A percentile compares a stretch with the other conserved stretches of the same genome.
phyloP scores from a whole-genome alignment of 768 basidiomycete genomes.

The Pluteus cervinus region DNA sequence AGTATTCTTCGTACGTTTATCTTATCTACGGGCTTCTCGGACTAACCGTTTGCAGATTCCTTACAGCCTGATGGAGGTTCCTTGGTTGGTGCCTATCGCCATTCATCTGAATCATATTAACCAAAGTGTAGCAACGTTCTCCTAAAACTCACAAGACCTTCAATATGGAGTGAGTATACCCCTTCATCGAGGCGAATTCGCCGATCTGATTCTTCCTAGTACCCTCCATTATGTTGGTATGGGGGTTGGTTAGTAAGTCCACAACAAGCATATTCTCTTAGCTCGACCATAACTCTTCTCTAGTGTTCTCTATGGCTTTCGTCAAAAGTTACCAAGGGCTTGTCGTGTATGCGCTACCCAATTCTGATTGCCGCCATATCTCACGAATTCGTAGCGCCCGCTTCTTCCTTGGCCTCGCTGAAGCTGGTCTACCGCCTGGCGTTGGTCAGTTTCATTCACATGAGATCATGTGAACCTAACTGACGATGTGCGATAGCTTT shows the following conservation, averaged over 20 bases:
- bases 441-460: conserved; percentile 18
- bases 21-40: neutral
- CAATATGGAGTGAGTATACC: conserved; percentile 18
- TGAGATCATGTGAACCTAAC: neutral
- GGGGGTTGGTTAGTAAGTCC: conserved; percentile 19
- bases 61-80: conserved; percentile 21
- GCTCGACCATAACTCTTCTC: neutral
- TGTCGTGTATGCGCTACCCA: conserved; percentile 19
- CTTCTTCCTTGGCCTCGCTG: conserved; percentile 18
- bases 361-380: conserved; percentile 17
- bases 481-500: conserved; percentile 24
- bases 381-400: conserved; percentile 16
- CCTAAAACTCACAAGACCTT: conserved; percentile 18
- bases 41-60: conserved; percentile 14
- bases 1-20: conserved; percentile 18
- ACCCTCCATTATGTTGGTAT: conserved; percentile 17
- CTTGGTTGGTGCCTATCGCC: conserved; percentile 13
- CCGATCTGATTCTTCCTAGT: conserved; percentile 5
- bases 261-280: neutral
- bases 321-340: conserved; percentile 18
- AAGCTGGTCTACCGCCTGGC: conserved; percentile 19
- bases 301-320: conserved; percentile 21
- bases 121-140: conserved; percentile 15
- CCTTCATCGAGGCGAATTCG: neutral
- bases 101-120: neutral